Evolutionary conservation across 208 protist species (phyloP).

Genomic region (Leishmania aethiopica): DNA sequence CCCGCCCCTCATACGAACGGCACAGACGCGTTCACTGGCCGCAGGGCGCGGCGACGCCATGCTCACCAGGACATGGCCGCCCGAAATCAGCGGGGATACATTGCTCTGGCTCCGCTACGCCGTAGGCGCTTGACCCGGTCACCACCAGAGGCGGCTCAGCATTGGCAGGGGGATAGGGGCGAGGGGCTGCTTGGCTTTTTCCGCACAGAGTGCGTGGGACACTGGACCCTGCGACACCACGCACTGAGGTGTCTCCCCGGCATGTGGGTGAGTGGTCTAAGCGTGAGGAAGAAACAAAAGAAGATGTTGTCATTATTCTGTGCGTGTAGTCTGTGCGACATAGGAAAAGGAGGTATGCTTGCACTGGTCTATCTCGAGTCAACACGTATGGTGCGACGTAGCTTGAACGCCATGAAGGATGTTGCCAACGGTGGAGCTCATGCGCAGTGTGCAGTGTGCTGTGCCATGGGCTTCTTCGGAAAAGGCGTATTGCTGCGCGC

Average conservation of each 20-base stretch:
- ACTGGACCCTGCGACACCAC: background rate
- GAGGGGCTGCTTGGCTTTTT: background rate
- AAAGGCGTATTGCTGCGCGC: background rate
- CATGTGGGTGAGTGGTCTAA: background rate
- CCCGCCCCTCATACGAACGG: no score
- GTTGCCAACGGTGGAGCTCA: no score
- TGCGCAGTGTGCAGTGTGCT: background rate
- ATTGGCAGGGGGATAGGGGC: background rate
- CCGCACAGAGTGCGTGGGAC: background rate
- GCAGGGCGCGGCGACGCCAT: no score
- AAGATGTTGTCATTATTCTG: background rate
- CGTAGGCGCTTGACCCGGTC: no score
- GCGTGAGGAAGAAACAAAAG: background rate
- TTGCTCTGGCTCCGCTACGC: no score
- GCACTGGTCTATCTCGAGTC: background rate
- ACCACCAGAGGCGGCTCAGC: background rate
- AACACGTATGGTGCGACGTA: background rate
- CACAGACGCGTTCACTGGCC: no score
- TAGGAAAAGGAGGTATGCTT: accelerated
- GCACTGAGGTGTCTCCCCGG: background rate
- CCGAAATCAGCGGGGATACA: background rate
- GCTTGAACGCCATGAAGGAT: no score
- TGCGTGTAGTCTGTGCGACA: background rate
- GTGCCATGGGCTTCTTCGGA: background rate
- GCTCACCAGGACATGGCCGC: background rate